Evolutionary conservation across 139 green algal species (phyloP).

Genomic region (Coelastrella sp.): DNA sequence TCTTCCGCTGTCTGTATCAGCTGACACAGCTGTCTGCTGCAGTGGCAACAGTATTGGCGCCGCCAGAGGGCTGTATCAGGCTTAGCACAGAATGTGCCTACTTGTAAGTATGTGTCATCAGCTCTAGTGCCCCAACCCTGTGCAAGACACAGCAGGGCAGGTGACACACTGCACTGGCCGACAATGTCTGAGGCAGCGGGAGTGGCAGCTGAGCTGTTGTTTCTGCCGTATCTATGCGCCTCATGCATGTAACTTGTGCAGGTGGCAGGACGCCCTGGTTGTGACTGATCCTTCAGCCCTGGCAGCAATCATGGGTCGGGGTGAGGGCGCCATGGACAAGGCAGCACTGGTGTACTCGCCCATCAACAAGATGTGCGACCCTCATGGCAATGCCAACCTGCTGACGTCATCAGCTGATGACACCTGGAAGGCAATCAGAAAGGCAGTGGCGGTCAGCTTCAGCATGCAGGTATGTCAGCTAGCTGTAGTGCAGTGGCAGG

Average conservation of each 20-base stretch:
- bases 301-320: conserved; percentile 58
- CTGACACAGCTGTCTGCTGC: neutral
- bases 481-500: neutral
- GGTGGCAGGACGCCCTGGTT: conserved; percentile 58
- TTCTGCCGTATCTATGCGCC: neutral
- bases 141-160: no score
- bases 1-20: neutral
- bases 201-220: no score
- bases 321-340: conserved; percentile 63
- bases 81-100: no score
- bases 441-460: conserved; percentile 68
- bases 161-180: no score
- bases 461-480: conserved; percentile 32
- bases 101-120: no score
- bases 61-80: no score
- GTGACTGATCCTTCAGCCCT: conserved; percentile 60
- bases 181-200: no score
- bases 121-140: no score
- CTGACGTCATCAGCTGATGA: conserved; percentile 66
- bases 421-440: conserved; percentile 65
- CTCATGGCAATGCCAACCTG: conserved; percentile 61
- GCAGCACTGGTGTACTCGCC: conserved; percentile 45
- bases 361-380: conserved; percentile 64
- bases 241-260: conserved; percentile 15
- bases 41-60: no score